Base-by-base conservation (phyloP, 2,329 filamentous ascomycete genomes). In the Hymenoscyphus infarciens region DNA sequence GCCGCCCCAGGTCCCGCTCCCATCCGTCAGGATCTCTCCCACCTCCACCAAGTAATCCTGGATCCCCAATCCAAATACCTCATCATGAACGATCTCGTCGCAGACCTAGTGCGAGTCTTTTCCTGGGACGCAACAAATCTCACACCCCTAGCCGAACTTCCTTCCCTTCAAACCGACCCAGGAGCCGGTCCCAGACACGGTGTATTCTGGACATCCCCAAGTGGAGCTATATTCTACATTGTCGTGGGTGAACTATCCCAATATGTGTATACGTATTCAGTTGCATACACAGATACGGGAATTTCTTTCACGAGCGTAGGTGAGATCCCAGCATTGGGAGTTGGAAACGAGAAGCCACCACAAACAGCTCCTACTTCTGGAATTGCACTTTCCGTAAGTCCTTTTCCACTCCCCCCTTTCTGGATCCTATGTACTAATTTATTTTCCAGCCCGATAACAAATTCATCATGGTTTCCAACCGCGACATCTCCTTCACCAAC, bases 131-230 rank as follows among this genome's bases (percentile, higher is more conserved):
- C 79, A 63, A 75, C 70, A 2, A 77, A 76, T 27, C 66, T 71
- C 1, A 72, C 81, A 33, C 61, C 64, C 2, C 72, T 77, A 1
- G 70, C 71, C 11, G 68, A 74, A 31, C 75, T 75, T n/a, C 72
- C 75, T 1, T 42, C 61, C n/a, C 66, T 77, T 15, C 61, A 73
- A 19, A 61, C 75, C 55, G 35, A 69, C 45, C n/a, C 71, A 1
- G 81, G 79, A 16, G 77, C 72, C 13, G 82, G 82, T 0, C 82
- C 82, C 0, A 75, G 82, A 16, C 81, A 84, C 64, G 81, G 76
- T 15, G 73, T 75, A 5, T 84, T 83, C 74, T 76, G 63, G 59
- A 57, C 56, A 27, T 59, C 57, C 3, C 59, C 63, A 7, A 49
- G 38, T 16, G 59, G 54, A 6, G 67, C 69, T 54, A 59, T 70